Conservation (phyloP, 2,329 filamentous ascomycete genomes). For the Colletotrichum orbiculare region DNA sequence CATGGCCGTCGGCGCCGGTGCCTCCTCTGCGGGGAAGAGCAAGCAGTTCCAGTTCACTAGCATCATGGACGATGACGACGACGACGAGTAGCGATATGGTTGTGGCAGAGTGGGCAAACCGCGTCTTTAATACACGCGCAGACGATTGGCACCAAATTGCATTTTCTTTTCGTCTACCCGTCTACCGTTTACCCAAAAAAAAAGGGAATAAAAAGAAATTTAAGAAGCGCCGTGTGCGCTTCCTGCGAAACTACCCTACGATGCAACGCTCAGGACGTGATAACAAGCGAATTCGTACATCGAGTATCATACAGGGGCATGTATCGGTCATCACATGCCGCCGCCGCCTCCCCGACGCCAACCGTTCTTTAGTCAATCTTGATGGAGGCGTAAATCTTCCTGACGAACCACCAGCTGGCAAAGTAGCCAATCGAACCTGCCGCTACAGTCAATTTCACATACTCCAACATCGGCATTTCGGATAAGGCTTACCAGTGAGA, state of each 20-base stretch:
- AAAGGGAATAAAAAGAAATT: slow-evolving; percentile 5
- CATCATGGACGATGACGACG: slow-evolving; percentile 64
- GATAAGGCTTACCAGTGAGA: slow-evolving; percentile 79
- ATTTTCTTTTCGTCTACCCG: slow-evolving; percentile 18
- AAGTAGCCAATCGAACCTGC: slow-evolving; percentile 95
- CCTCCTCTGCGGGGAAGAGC: slow-evolving; percentile 49
- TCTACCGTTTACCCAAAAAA: slow-evolving; percentile 25
- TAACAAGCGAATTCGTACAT: slow-evolving; percentile 21
- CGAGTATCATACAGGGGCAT: slow-evolving; percentile 27
- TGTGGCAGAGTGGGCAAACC: neutral
- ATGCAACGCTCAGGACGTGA: slow-evolving; percentile 8
- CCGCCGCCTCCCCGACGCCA: slow-evolving; percentile 1
- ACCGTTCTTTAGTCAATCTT: slow-evolving; percentile 81
- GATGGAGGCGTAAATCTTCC: slow-evolving; percentile 96
- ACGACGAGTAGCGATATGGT: slow-evolving; percentile 45
- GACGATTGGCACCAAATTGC: neutral
- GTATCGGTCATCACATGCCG: slow-evolving; percentile 8
- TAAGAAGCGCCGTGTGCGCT: slow-evolving; percentile 8
- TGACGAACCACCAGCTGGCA: slow-evolving; percentile 92
- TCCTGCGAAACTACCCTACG: neutral
- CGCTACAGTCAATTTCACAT: neutral
- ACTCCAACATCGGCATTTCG: neutral
- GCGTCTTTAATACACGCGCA: too few species aligned
- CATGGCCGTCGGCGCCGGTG: slow-evolving; percentile 35
- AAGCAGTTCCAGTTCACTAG: slow-evolving; percentile 69